Evolutionary conservation across 1,284 basidiomycete species (phyloP).

Genomic region (Cutaneotrichosporon dermatis): DNA sequence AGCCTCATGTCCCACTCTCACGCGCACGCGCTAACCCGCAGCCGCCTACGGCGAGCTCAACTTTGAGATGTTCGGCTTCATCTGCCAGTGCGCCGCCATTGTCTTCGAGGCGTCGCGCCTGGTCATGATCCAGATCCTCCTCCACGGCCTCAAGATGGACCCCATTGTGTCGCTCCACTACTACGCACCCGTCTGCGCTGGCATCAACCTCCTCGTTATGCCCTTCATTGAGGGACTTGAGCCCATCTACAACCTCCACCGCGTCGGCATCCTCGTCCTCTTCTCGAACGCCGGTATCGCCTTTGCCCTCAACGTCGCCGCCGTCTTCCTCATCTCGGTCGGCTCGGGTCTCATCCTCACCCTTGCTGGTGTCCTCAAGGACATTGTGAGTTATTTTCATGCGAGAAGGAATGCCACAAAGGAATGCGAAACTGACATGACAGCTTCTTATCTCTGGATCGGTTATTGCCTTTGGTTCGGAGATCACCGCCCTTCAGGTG

Average conservation of each 20-base stretch:
- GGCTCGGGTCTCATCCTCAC: conserved; percentile 86
- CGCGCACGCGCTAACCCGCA: conserved; percentile 1
- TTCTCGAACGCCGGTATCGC: conserved; percentile 81
- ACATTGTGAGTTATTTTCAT: conserved; percentile 47
- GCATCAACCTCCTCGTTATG: conserved; percentile 76
- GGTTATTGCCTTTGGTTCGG: conserved; percentile 73
- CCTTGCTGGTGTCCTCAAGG: conserved; percentile 90
- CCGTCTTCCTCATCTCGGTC: conserved; percentile 88
- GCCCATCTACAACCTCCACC: conserved; percentile 71
- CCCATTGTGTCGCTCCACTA: conserved; percentile 93
- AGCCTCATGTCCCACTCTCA: not conserved
- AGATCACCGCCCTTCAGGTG: conserved; percentile 77
- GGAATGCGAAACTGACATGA: not conserved
- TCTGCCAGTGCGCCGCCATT: conserved; percentile 76
- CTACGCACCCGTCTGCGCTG: conserved; percentile 91
- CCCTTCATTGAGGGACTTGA: conserved; percentile 86
- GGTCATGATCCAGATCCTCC: conserved; percentile 92
- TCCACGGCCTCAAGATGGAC: conserved; percentile 96
- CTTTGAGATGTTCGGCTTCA: conserved; percentile 65
- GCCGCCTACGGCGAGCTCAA: conserved; percentile 24
- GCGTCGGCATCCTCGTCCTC: conserved; percentile 71
- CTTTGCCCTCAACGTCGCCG: conserved; percentile 81
- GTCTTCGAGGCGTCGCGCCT: conserved; percentile 59
- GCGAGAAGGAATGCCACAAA: not conserved
- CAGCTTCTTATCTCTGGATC: conserved; percentile 79